A percentile compares a stretch with the other conserved stretches of the same genome.
Evolutionary conservation across 129 eudicot species (phyloP).

Genomic region (Escallonia herrerae): DNA sequence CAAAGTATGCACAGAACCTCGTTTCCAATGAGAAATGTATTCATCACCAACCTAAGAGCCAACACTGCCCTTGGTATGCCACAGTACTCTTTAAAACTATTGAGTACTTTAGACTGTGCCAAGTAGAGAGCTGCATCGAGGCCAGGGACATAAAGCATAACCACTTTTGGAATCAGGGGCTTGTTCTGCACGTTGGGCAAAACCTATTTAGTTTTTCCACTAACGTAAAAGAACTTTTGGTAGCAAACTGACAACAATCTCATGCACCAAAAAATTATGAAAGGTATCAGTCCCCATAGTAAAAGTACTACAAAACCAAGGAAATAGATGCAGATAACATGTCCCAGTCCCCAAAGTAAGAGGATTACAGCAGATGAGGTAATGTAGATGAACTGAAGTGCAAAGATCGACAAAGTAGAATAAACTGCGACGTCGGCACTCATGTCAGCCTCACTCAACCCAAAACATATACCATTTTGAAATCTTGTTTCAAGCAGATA

Average conservation of each 20-base stretch:
- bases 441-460: too few relatives aligned
- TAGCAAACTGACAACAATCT: background rate
- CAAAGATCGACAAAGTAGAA: background rate
- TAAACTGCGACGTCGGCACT: too few relatives aligned
- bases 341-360: background rate
- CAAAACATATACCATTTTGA: too few relatives aligned
- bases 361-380: background rate
- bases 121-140: constrained; percentile 90
- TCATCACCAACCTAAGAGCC: constrained; percentile 74
- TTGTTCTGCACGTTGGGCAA: constrained; percentile 69
- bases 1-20: background rate
- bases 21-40: background rate
- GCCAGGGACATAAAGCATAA: constrained; percentile 88
- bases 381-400: background rate
- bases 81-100: constrained; percentile 66
- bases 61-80: constrained; percentile 87
- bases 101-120: constrained; percentile 63
- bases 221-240: background rate
- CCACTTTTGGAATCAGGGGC: constrained; percentile 91
- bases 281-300: background rate
- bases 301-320: too few relatives aligned
- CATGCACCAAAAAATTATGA: background rate
- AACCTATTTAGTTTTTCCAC: constrained; percentile 8
- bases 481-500: too few relatives aligned
- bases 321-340: too few relatives aligned